Conservation (phyloP, 75 land plant species). For the Isoetes taiwanensis region DNA sequence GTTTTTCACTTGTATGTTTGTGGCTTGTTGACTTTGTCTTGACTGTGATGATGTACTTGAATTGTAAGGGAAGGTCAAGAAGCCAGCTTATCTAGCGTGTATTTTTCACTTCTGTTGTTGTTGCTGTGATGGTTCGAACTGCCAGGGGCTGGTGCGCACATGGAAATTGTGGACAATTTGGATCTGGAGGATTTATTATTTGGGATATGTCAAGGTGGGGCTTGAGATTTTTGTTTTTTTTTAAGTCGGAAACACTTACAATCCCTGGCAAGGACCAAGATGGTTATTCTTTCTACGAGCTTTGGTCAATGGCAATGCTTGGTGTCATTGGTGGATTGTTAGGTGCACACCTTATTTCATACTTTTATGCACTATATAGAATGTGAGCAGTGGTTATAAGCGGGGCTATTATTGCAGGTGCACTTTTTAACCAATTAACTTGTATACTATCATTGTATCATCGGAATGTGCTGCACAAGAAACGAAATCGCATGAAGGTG, state of each 20-base stretch:
- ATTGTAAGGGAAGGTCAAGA: constrained; percentile 99
- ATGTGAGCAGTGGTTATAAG: too few relatives aligned
- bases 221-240: too few relatives aligned
- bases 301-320: constrained; percentile 94
- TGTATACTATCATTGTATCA: constrained; percentile 69
- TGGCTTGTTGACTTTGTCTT: neutral
- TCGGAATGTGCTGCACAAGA: constrained; percentile 73
- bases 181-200: constrained; percentile 95
- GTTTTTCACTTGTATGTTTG: neutral
- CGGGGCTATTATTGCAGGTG: constrained; percentile 55
- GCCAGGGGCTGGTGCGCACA: constrained; percentile 97
- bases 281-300: constrained; percentile 90
- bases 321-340: constrained; percentile 96
- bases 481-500: constrained; percentile 82
- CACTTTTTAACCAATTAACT: constrained; percentile 91
- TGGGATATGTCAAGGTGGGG: constrained; percentile 94
- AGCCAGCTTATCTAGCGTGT: constrained; percentile 99
- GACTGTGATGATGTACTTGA: too few relatives aligned
- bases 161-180: constrained; percentile 99
- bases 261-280: constrained; percentile 93
- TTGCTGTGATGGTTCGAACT: constrained; percentile 94
- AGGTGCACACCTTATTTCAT: constrained; percentile 53
- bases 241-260: too few relatives aligned
- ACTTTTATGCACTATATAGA: too few relatives aligned
- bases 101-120: constrained; percentile 95